Conservation (phyloP, 164 flowering plant species). For the Berberis vulgaris region DNA sequence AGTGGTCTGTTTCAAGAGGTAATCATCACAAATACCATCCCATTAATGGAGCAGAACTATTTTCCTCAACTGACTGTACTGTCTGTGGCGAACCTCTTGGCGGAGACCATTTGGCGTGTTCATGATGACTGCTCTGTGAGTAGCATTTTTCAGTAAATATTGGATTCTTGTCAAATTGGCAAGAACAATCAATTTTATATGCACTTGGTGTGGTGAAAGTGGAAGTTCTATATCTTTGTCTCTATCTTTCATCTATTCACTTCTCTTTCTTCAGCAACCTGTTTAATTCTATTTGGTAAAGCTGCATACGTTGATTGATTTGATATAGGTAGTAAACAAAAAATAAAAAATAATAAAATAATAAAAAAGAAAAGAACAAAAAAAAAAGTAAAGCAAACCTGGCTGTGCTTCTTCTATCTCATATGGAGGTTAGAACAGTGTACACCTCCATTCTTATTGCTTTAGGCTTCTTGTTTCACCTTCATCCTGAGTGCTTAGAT, state of each 20-base stretch:
- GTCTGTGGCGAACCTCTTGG: slow-evolving; percentile 83
- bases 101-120: slow-evolving; percentile 91
- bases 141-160: slow-evolving; percentile 40
- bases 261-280: slow-evolving; percentile 6
- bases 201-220: slow-evolving; percentile 6
- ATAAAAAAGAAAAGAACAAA: neutral
- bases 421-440: neutral
- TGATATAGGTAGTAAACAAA: neutral
- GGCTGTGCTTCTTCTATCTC: neutral
- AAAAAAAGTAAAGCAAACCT: neutral
- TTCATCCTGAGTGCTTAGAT: neutral
- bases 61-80: slow-evolving; percentile 77
- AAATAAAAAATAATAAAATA: neutral
- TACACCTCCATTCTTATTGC: neutral
- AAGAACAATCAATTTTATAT: neutral
- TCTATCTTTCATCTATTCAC: neutral
- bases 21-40: slow-evolving; percentile 80
- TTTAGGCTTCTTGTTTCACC: neutral
- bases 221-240: neutral
- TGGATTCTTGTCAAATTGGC: neutral
- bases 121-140: slow-evolving; percentile 98
- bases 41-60: slow-evolving; percentile 62
- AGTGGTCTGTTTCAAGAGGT: slow-evolving; percentile 89
- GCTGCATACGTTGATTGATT: neutral
- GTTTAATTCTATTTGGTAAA: neutral